Base-by-base conservation (phyloP, 225 moss, liverwort and hornwort species). In the Marchantia paleacea region DNA sequence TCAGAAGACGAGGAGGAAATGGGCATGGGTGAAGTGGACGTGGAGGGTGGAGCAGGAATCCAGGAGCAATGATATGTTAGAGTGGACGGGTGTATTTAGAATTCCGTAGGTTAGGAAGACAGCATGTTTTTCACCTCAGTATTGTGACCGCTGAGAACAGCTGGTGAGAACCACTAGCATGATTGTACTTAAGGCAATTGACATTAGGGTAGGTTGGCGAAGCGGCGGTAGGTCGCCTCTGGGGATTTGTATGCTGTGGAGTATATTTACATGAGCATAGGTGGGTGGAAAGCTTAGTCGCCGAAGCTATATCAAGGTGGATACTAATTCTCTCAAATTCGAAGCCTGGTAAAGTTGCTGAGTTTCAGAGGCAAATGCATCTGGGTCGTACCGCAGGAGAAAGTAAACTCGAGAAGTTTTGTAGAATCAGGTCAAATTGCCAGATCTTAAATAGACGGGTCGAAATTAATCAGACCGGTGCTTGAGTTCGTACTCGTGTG, bases 11-110 rank as follows among this genome's bases (percentile, higher is more conserved):
- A 90, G 60, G 90, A 97, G 75, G 97, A 97, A 77, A 79, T 82
- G 57, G 95, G 97, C 68, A 95, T 99, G 97, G 95, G 97, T 83
- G 89, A 91, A 13, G 81, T 95, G 76, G 95, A 95, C 76, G 83
- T 95, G 2, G 95, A 99, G 18, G 91, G 89, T 73, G 92, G 89
- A 72, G 89, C 90, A 80, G 85, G 89, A 62, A 82, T 89, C 12
- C 82, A 82, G 47, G 87, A 87, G 65, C 53, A 75, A 79, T 75
- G 75, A 85, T 74, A 7, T 25, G 74, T 28, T 52, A 9, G n/a
- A 51, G 6, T 29, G 55, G 74, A 51, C 19, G 8, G 65, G 25
- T 65, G 22, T 30, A 28, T 78, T 20, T 24, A 64, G 77, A 31
- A 24, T 10, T 78, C 66, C 48, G 9, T 78, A 9, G 1, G 19